Evolutionary conservation across 805 yeast genomes (phyloP).

Genomic region (Kregervanrija delftensis): DNA sequence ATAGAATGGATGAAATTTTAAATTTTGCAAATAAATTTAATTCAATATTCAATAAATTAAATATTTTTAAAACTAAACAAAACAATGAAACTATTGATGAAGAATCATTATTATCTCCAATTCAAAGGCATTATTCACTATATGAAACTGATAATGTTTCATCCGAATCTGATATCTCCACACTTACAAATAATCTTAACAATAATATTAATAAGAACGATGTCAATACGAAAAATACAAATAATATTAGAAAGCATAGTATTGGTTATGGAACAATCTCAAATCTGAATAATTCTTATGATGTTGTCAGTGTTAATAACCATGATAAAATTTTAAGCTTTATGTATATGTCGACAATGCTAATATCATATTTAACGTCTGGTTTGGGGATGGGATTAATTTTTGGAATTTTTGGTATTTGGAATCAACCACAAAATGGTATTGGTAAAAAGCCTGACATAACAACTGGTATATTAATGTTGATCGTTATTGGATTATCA

Average conservation of each 20-base stretch:
- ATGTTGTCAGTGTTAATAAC: constrained; percentile 18
- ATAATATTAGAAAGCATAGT: too few relatives aligned
- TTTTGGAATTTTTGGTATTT: constrained; percentile 16
- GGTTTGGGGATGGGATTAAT: constrained; percentile 39
- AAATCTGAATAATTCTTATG: constrained; percentile 7
- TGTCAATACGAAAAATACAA: too few relatives aligned
- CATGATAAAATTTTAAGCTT: constrained; percentile 40
- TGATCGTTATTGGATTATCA: constrained; percentile 29
- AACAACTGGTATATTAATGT: constrained; percentile 16
- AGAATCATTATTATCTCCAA: constrained; percentile 2
- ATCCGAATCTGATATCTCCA: too few relatives aligned
- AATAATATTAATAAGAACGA: too few relatives aligned
- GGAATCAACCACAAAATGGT: background rate
- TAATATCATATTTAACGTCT: constrained; percentile 34
- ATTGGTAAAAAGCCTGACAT: constrained; percentile 5
- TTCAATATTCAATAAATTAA: too few relatives aligned
- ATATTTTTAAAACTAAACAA: background rate
- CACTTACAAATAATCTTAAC: too few relatives aligned
- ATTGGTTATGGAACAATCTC: background rate
- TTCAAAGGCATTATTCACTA: constrained; percentile 5
- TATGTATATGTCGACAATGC: constrained; percentile 34
- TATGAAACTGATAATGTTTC: background rate
- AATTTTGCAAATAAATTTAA: constrained; percentile 2
- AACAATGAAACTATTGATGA: background rate
- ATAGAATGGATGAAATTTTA: constrained; percentile 6